Evolutionary conservation across 2,329 filamentous ascomycete genomes (phyloP), one percentile per base, ranked within the genome.

Genomic region (Claviceps sp.): DNA sequence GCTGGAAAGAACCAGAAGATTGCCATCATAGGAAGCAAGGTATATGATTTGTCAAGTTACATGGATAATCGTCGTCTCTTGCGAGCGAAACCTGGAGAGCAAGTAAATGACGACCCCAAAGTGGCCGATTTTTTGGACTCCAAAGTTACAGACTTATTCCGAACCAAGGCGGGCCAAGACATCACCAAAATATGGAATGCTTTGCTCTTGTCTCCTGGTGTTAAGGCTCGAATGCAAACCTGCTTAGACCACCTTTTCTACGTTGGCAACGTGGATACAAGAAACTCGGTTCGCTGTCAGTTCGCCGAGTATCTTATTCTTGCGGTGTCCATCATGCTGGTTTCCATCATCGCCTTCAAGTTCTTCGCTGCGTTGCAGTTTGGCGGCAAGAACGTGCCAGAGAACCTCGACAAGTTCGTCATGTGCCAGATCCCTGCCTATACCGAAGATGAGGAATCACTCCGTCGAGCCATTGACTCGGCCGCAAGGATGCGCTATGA

Each of bases 371-470:
- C 93, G 7, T 76, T 98, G 54, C 93, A 98, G 63, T 98, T 98
- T 62, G 85, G 88, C 45, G 82, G 78, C 60, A 95, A 95, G 72
- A 96, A 87, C 57, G 72, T 91, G 40, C 94, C 93, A 0, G 93
- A 98, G 69, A 93, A 96, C 64, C 79, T 98, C 34, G 93, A 98
- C 70, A 98, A 98, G 67, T 98, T 98, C 66, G 77, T 98, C 66
- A 96, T 98, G 69, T 95, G 88, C 64, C 94, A 96, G 68, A 91
- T 98, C 55, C 93, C 93, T 0, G 93, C 89, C 1, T 98, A 98
- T 63, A 98, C 93, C 0, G 93, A 98, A 73, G 93, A 97, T 64
- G 94, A 98, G 67, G 94, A 98, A 0, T 97, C 91, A 38, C 77
- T 98, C 26, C 88, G 93, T 52, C 90, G 91, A 75, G 93, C 93